phyloP scores from a whole-genome alignment of 2,329 filamentous ascomycete species.

The Cadophora sp. region DNA sequence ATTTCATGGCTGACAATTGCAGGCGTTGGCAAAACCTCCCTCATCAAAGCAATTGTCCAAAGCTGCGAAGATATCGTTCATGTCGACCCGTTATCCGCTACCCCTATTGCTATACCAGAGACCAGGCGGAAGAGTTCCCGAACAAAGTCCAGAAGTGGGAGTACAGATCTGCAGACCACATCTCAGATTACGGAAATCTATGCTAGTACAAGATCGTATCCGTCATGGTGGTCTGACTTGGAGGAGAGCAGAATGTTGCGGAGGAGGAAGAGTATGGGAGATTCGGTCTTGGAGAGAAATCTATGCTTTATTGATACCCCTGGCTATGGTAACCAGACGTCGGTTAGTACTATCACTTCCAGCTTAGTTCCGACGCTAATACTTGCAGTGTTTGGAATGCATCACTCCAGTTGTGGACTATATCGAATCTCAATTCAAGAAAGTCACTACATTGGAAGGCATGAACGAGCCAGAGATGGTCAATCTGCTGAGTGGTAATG shows the following conservation, averaged over 20 bases:
- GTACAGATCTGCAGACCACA: constrained; percentile 44
- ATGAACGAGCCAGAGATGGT: constrained; percentile 77
- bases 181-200: constrained; percentile 69
- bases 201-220: constrained; percentile 84
- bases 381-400: constrained; percentile 57
- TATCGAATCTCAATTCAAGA: constrained; percentile 72
- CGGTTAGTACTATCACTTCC: constrained; percentile 50
- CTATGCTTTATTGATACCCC: constrained; percentile 92
- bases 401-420: constrained; percentile 72
- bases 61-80: constrained; percentile 92
- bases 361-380: constrained; percentile 40
- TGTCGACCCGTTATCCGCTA: constrained; percentile 65
- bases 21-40: constrained; percentile 88
- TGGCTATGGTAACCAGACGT: constrained; percentile 62
- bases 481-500: constrained; percentile 78
- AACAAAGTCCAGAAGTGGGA: constrained; percentile 37
- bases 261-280: constrained; percentile 74
- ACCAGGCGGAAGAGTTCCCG: constrained; percentile 39
- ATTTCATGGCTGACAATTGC: constrained; percentile 31
- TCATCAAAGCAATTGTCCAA: constrained; percentile 88
- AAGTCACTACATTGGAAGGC: constrained; percentile 65
- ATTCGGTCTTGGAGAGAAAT: constrained; percentile 86
- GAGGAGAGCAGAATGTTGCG: constrained; percentile 67
- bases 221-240: constrained; percentile 86
- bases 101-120: constrained; percentile 42